Conservation (phyloP, 257 asterid species). For the Linaria vulgaris region DNA sequence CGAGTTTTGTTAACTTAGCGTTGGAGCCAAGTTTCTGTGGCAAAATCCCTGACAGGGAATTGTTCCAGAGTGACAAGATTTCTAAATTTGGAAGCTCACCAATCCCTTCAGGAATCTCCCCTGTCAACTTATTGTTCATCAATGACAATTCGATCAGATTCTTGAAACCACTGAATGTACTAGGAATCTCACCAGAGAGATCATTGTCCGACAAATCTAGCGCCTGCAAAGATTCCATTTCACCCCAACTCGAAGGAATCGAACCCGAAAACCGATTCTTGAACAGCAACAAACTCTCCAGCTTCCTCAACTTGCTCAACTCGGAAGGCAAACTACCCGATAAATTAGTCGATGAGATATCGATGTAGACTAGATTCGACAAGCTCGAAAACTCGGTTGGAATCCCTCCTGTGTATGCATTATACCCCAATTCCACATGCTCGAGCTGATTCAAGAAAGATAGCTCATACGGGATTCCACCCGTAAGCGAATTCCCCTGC, state of each 20-base stretch:
- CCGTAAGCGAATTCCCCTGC: constrained; percentile 68
- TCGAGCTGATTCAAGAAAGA: constrained; percentile 48
- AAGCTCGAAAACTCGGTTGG: constrained; percentile 47
- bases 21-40: constrained; percentile 75
- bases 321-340: constrained; percentile 67
- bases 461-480: constrained; percentile 57
- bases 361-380: constrained; percentile 55
- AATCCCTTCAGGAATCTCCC: constrained; percentile 69
- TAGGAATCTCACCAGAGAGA: constrained; percentile 68
- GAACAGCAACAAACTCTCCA: constrained; percentile 55
- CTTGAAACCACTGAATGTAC: constrained; percentile 41
- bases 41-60: constrained; percentile 70
- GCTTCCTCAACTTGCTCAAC: constrained; percentile 41
- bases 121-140: constrained; percentile 67
- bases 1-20: constrained; percentile 55
- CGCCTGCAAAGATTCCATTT: constrained; percentile 36
- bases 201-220: constrained; percentile 75
- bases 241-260: constrained; percentile 52
- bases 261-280: constrained; percentile 54
- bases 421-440: constrained; percentile 77
- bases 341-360: constrained; percentile 60
- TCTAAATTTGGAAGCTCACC: constrained; percentile 74
- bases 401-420: constrained; percentile 45
- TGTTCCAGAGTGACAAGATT: constrained; percentile 66
- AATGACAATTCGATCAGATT: constrained; percentile 40